Base-by-base conservation (phyloP, 371 early-diverging fungal genomes). In the Actinomortierella ambigua region DNA sequence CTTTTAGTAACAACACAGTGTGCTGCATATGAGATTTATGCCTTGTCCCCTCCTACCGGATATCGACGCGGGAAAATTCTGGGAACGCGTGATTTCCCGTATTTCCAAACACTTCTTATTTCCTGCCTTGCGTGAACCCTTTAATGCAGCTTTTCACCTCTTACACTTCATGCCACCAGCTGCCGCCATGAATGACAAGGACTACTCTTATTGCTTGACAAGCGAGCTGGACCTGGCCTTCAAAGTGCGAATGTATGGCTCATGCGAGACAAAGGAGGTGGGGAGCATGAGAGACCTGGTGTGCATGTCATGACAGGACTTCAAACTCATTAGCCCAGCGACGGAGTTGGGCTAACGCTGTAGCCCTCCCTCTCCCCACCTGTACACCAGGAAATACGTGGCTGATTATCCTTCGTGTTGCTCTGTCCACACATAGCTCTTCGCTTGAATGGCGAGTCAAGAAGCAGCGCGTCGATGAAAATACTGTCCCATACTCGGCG, bases 161-260 rank as follows among this genome's bases (percentile, higher is more conserved):
- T n/a, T n/a, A n/a, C n/a, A n/a, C n/a, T n/a, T n/a, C 34, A 34
- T 66, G 60, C 58, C 73, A 56, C 63, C 26, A 65, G 63, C 23
- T 63, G 63, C 14, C 62, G 53, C 53, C 50, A 73, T 66, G 50
- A 68, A 75, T 52, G 55, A 69, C 50, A 80, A 78, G 80, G 91
- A 90, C 79, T 91, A 87, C 63, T 88, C 92, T 9, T 92, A 86
- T 68, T 86, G 85, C 53, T 71, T 89, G 47, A 85, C 90, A 24
- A 78, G 84, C 50, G 90, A 91, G 40, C 80, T 92, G 20, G 81
- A 88, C 61, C 53, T 85, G 6, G 81, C 81, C 22, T 81, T 92
- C 15, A 79, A 81, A 17, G 79, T 91, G 53, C 82, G 86, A 77
- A 90, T 93, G 91, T 88, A 80, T 66, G 81, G 58, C 23, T 42